Conservation (phyloP, 208 protist genomes). For the Porcisia hertigi region DNA sequence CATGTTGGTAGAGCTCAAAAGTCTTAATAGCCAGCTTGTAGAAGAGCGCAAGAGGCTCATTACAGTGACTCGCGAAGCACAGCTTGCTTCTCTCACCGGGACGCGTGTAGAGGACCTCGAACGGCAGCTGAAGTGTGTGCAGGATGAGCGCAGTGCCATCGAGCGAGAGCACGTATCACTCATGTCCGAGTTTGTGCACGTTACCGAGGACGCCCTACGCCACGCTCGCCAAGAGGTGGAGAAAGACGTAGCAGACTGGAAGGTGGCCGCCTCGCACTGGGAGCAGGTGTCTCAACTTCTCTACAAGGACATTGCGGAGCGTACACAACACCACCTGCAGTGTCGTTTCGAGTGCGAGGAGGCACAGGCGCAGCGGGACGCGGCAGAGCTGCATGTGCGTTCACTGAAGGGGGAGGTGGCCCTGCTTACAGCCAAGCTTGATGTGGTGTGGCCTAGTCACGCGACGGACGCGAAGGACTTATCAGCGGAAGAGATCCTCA, state of each 20-base stretch:
- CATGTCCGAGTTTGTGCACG: constrained; percentile 76
- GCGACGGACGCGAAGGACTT: constrained; percentile 59
- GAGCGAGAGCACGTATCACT: constrained; percentile 78
- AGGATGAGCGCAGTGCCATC: constrained; percentile 43
- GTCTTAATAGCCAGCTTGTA: constrained; percentile 73
- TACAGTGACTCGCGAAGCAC: constrained; percentile 56
- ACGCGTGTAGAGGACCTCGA: constrained; percentile 54
- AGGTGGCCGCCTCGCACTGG: constrained; percentile 72
- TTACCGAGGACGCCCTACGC: constrained; percentile 67
- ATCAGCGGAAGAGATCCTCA: constrained; percentile 63
- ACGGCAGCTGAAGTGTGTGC: constrained; percentile 42
- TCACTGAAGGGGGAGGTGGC: constrained; percentile 46
- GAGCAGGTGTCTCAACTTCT: constrained; percentile 85
- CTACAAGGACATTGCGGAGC: constrained; percentile 86
- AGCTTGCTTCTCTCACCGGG: constrained; percentile 33
- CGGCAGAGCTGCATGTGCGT: constrained; percentile 42
- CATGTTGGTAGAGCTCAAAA: constrained; percentile 80
- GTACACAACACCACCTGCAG: constrained; percentile 67
- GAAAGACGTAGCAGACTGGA: constrained; percentile 68
- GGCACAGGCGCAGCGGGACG: constrained; percentile 77
- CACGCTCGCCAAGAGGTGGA: constrained; percentile 68
- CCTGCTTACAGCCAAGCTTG: constrained; percentile 69
- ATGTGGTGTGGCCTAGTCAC: constrained; percentile 87
- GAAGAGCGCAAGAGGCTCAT: constrained; percentile 82
- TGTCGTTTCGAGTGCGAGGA: constrained; percentile 86